Conservation (phyloP, 2,329 filamentous ascomycete genomes). For the Geosmithia putterillii region DNA sequence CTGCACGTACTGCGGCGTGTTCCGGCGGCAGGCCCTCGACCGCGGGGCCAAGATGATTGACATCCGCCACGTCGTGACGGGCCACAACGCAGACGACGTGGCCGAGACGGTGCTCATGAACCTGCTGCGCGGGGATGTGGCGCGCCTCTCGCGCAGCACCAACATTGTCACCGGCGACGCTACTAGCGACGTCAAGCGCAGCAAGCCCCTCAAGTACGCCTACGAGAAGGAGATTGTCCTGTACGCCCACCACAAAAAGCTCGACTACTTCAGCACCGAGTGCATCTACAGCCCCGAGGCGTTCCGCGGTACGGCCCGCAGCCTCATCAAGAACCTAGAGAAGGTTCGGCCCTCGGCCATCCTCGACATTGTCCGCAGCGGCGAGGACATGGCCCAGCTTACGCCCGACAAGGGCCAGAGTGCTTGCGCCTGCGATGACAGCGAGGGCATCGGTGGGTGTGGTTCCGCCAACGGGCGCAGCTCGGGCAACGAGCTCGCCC, state of each 20-base stretch:
- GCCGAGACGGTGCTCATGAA: constrained; percentile 99
- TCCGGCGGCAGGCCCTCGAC: constrained; percentile 85
- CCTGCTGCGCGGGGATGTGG: constrained; percentile 76
- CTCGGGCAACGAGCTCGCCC: constrained; percentile 66
- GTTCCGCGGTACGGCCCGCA: constrained; percentile 83
- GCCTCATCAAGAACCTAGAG: constrained; percentile 89
- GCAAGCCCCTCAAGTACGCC: constrained; percentile 94
- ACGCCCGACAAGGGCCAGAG: constrained; percentile 23
- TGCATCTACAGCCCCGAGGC: constrained; percentile 98
- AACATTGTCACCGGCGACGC: constrained; percentile 73
- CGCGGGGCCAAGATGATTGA: constrained; percentile 77
- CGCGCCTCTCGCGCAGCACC: constrained; percentile 76
- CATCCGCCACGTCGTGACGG: constrained; percentile 90
- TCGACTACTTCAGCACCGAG: constrained; percentile 97
- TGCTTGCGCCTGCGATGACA: constrained; percentile 23
- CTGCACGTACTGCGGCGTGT: constrained; percentile 97
- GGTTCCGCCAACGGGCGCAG: constrained; percentile 51
- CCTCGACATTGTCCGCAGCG: constrained; percentile 84
- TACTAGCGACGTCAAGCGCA: constrained; percentile 81
- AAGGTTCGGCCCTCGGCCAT: constrained; percentile 89
- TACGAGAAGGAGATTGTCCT: constrained; percentile 99
- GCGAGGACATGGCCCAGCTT: constrained; percentile 90
- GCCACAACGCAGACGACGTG: constrained; percentile 94
- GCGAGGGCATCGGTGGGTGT: constrained; percentile 50
- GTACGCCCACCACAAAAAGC: constrained; percentile 90